Percentiles rank a stretch among this genome's conserved stretches.
Evolutionary conservation across 169 alveolate species (phyloP).

Genomic region (Pseudocohnilembus persalinus): DNA sequence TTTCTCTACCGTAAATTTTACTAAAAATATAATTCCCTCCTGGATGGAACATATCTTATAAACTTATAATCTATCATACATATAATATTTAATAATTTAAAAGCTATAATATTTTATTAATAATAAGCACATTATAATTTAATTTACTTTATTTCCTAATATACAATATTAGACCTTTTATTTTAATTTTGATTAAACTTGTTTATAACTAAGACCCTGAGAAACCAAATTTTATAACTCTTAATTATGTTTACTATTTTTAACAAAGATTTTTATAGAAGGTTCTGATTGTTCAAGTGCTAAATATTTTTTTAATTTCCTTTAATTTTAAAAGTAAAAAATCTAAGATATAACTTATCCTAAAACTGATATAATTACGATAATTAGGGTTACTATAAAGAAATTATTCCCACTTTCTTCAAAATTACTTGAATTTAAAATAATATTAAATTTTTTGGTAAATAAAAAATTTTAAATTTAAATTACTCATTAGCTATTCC

Average conservation of each 20-base stretch:
- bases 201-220: neutral
- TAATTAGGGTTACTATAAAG: too few relatives aligned
- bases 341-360: neutral
- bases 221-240: neutral
- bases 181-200: too few relatives aligned
- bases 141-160: neutral
- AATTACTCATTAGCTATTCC: neutral
- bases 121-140: too few relatives aligned
- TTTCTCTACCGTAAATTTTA: neutral
- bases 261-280: neutral
- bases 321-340: too few relatives aligned
- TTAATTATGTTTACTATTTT: too few relatives aligned
- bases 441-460: too few relatives aligned
- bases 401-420: neutral
- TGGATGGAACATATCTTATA: neutral
- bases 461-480: too few relatives aligned
- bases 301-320: neutral
- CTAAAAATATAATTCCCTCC: neutral
- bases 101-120: too few relatives aligned
- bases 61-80: too few relatives aligned
- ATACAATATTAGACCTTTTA: neutral
- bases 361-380: neutral
- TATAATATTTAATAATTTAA: too few relatives aligned
- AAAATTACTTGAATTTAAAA: neutral
- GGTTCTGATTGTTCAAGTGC: neutral